Percentiles rank a stretch among this genome's conserved stretches.
Evolutionary conservation across 2,329 filamentous ascomycete genomes (phyloP).

Genomic region (Geoglossum cookeanum): DNA sequence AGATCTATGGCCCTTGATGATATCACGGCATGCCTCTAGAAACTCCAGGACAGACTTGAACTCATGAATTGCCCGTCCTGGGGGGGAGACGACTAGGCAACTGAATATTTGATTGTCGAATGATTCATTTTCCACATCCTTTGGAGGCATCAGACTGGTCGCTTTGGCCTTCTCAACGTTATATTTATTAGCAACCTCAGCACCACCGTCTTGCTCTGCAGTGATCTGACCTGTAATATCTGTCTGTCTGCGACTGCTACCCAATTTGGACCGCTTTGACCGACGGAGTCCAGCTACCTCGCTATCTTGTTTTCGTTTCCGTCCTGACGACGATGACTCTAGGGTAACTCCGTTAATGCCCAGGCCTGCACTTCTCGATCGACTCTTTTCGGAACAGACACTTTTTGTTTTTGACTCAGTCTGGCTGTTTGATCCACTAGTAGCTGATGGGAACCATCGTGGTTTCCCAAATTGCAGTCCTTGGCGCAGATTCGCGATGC

Average conservation of each 20-base stretch:
- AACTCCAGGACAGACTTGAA: conserved; percentile 18
- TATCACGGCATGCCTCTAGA: conserved; percentile 18
- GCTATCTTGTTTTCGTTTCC: background rate
- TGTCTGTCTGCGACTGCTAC: background rate
- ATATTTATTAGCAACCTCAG: background rate
- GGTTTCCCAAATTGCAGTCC: conserved; percentile 1
- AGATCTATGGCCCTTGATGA: conserved; percentile 1
- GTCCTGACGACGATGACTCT: background rate
- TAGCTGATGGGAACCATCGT: background rate
- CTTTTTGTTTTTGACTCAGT: background rate
- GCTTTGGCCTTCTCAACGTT: background rate
- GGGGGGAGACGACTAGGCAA: conserved; percentile 17
- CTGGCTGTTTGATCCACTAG: background rate
- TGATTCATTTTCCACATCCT: background rate
- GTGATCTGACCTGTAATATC: background rate
- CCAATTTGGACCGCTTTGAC: background rate
- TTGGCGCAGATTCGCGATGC: background rate
- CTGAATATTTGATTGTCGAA: conserved; percentile 16
- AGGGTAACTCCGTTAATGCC: background rate
- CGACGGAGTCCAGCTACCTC: background rate
- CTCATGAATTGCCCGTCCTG: conserved; percentile 14
- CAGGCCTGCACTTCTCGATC: background rate
- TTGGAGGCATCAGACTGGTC: background rate
- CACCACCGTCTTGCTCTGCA: background rate
- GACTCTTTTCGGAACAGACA: too few relatives aligned